Percentiles rank a stretch among this genome's conserved stretches.
These are phyloP conservation scores for Physcia stellaris DNA, from an alignment of 495 filamentous ascomycete species.

Conservation along the genomic window DNA sequence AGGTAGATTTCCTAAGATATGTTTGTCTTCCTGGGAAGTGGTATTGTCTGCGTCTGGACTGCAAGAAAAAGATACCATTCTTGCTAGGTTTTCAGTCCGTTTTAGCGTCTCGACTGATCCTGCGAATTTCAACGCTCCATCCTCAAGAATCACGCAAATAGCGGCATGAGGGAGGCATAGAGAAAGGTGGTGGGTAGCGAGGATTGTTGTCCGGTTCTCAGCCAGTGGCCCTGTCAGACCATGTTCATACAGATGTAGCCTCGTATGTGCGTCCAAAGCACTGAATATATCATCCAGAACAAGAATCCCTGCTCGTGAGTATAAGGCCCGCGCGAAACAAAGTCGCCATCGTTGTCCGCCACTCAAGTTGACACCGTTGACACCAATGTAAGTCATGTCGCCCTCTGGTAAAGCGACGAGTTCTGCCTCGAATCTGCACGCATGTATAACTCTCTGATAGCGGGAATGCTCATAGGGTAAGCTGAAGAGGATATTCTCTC, in stretches of 20 bases:
- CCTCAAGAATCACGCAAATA: background rate
- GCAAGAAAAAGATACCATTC: no score
- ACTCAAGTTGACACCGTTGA: slow-evolving; percentile 67
- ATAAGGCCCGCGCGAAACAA: slow-evolving; percentile 44
- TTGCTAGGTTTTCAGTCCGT: no score
- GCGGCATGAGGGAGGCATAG: background rate
- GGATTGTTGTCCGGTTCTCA: slow-evolving; percentile 15
- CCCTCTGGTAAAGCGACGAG: slow-evolving; percentile 53
- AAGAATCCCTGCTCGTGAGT: slow-evolving; percentile 35
- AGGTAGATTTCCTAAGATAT: no score
- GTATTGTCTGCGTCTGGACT: no score
- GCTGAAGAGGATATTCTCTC: slow-evolving; percentile 46
- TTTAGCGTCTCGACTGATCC: slow-evolving; percentile 2
- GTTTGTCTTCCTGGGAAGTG: no score
- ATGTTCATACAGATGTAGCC: slow-evolving; percentile 18
- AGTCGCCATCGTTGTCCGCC: slow-evolving; percentile 77
- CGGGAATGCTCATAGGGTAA: slow-evolving; percentile 29
- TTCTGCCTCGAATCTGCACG: slow-evolving; percentile 58
- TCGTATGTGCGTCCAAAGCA: slow-evolving; percentile 38
- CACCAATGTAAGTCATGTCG: slow-evolving; percentile 65
- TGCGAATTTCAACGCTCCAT: background rate
- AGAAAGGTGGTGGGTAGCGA: slow-evolving; percentile 18
- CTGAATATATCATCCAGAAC: no score
- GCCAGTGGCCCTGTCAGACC: slow-evolving; percentile 16
- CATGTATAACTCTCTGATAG: slow-evolving; percentile 44